Evolutionary conservation across 2,329 filamentous ascomycete genomes (phyloP).

Genomic region (Stylonectria norvegica): DNA sequence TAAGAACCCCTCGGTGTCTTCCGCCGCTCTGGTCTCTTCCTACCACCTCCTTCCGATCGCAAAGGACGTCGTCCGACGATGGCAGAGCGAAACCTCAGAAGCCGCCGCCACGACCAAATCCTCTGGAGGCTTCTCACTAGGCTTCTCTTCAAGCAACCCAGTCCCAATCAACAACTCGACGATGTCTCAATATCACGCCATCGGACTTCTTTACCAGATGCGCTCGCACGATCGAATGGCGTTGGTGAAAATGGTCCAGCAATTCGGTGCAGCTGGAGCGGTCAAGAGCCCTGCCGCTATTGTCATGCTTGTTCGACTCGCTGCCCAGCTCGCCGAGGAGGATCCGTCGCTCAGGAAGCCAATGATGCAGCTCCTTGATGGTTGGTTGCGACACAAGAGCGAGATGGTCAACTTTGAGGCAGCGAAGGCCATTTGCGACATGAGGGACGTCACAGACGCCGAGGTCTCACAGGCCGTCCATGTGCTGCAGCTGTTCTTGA

Average conservation of each 20-base stretch:
- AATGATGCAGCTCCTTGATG: slow-evolving; percentile 95
- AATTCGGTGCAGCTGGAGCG: slow-evolving; percentile 86
- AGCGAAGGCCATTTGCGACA: slow-evolving; percentile 94
- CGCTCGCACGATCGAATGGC: slow-evolving; percentile 97
- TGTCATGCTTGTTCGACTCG: slow-evolving; percentile 87
- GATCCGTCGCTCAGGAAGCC: slow-evolving; percentile 84
- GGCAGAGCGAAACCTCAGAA: slow-evolving; percentile 98
- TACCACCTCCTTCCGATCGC: slow-evolving; percentile 97
- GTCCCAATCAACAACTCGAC: slow-evolving; percentile 86
- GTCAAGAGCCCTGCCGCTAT: slow-evolving; percentile 94
- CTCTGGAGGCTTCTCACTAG: slow-evolving; percentile 82
- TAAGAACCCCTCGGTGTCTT: slow-evolving; percentile 96
- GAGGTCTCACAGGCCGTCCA: slow-evolving; percentile 92
- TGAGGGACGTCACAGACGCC: slow-evolving; percentile 86
- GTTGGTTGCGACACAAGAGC: slow-evolving; percentile 96
- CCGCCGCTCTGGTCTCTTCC: slow-evolving; percentile 90
- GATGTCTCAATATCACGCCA: slow-evolving; percentile 98
- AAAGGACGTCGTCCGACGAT: slow-evolving; percentile 89
- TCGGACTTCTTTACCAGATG: slow-evolving; percentile 97
- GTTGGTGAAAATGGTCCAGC: slow-evolving; percentile 99
- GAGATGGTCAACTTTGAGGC: slow-evolving; percentile 99
- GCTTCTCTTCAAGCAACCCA: slow-evolving; percentile 76
- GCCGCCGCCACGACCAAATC: slow-evolving; percentile 88
- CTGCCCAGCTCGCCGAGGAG: slow-evolving; percentile 90
- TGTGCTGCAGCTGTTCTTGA: slow-evolving; percentile 93